Base-by-base conservation (phyloP, 1,284 basidiomycete species). In the Takashimella tepidaria region DNA sequence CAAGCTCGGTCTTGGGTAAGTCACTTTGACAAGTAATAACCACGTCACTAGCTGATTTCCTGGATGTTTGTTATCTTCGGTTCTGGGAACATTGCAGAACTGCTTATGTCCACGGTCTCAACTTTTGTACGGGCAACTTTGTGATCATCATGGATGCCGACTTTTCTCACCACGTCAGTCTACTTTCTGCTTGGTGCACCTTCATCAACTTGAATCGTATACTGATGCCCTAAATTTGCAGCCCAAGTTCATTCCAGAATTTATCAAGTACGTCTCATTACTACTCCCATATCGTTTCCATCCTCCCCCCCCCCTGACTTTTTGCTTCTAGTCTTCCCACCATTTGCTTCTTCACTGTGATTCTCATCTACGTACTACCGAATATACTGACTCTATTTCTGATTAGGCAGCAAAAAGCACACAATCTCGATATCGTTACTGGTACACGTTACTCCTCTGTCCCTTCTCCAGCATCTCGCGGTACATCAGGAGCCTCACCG, bases 61-160 rank as follows among this genome's bases (percentile, higher is more conserved):
- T n/a, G n/a, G n/a, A n/a, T n/a, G n/a, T n/a, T n/a, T n/a, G n/a
- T n/a, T n/a, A n/a, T n/a, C n/a, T n/a, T n/a, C n/a, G n/a, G n/a
- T n/a, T n/a, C n/a, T n/a, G n/a, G n/a, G n/a, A n/a, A n/a, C n/a
- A n/a, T n/a, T n/a, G n/a, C 61, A 90, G 89, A 50, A 92, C 91
- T 13, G 91, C 91, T 20, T 95, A 95, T 72, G 89, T 93, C 49
- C 88, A 95, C 70, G 91, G 91, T 11, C 79, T 95, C 50, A 85
- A 89, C 64, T 89, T 86, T 70, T 87, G 86, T 67, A 85, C 86
- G 0, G 91, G 91, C n/a, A 88, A 89, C 74, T 95, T 92, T 77
- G 89, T 92, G 31, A 89, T 93, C 68, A 93, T 95, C 73, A 95
- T 95, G 91, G 91, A 95, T 68, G 91, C 91, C 49, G 91, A 95